Percentiles rank a stretch among this genome's conserved stretches.
Conservation (phyloP, 257 asterid genomes). For the Solanum virginianum region DNA sequence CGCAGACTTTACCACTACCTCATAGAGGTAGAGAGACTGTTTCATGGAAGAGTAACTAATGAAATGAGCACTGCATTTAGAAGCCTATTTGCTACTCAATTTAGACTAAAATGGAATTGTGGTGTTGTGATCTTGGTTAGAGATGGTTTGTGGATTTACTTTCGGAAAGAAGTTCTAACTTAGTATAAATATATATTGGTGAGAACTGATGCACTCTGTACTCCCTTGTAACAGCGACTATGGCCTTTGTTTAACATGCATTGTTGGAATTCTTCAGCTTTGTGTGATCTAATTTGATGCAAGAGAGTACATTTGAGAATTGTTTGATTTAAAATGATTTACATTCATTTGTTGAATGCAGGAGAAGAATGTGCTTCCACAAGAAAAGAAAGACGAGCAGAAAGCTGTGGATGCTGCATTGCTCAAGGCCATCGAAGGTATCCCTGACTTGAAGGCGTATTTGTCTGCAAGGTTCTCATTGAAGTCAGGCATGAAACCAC, state of each 20-base stretch:
- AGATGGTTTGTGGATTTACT: neutral
- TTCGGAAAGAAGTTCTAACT: neutral
- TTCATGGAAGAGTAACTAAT: neutral
- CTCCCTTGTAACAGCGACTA: neutral
- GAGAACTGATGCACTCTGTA: neutral
- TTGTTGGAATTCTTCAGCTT: neutral
- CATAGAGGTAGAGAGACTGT: too few species aligned
- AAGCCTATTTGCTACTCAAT: neutral
- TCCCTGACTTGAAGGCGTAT: slow-evolving; percentile 20
- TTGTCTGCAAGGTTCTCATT: slow-evolving; percentile 30
- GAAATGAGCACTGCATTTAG: neutral
- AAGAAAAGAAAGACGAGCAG: slow-evolving; percentile 26
- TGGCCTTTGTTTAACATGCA: neutral
- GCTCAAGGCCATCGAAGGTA: slow-evolving; percentile 14
- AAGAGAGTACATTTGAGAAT: neutral
- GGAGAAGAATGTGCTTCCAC: slow-evolving; percentile 22
- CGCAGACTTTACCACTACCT: too few species aligned
- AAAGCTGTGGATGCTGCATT: slow-evolving; percentile 12
- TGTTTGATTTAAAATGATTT: neutral
- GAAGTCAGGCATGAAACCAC: slow-evolving; percentile 32
- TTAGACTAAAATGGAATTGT: neutral
- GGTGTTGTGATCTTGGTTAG: neutral
- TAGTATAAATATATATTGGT: neutral
- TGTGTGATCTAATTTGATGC: neutral
- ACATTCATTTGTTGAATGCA: neutral